Evolutionary conservation across 345 rosid species (phyloP).

Genomic region (Citrus australasica): DNA sequence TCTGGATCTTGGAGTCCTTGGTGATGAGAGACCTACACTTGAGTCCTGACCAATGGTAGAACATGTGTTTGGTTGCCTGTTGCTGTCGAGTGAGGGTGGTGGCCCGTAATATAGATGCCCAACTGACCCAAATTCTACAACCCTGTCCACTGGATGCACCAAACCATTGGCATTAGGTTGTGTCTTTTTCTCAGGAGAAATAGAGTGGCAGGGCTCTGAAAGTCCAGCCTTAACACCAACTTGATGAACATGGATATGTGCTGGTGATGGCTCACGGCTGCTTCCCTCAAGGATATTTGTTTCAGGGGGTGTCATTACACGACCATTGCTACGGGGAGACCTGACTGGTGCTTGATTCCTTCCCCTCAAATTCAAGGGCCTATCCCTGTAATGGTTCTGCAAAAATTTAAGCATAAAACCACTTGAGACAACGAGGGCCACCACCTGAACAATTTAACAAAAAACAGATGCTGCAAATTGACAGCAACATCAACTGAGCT

Average conservation of each 20-base stretch:
- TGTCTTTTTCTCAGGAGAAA: conserved; percentile 35
- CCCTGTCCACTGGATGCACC: conserved; percentile 31
- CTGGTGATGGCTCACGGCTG: conserved; percentile 31
- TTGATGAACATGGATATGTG: conserved; percentile 26
- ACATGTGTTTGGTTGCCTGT: conserved; percentile 22
- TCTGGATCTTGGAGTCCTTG: conserved; percentile 33
- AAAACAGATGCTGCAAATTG: conserved; percentile 10
- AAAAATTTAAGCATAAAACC: conserved; percentile 25
- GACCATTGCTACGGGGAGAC: conserved; percentile 61
- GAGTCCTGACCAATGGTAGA: conserved; percentile 22
- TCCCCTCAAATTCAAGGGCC: conserved; percentile 42
- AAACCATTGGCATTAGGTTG: conserved; percentile 44
- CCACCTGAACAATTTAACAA: conserved; percentile 10
- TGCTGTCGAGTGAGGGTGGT: conserved; percentile 27
- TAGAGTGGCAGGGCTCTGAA: conserved; percentile 36
- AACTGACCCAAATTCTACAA: conserved; percentile 40
- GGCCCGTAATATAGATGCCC: conserved; percentile 26
- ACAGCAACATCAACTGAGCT: conserved; percentile 12
- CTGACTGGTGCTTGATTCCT: conserved; percentile 46
- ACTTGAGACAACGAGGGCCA: conserved; percentile 7
- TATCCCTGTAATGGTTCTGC: conserved; percentile 81
- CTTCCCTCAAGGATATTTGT: conserved; percentile 41
- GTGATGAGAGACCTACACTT: conserved; percentile 17
- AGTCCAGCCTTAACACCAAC: conserved; percentile 37
- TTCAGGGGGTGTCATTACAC: conserved; percentile 31